Percentiles rank a stretch among this genome's conserved stretches.
These are phyloP conservation scores for Jamesozyma piceae DNA, from an alignment of 805 yeast species.

Conservation along the genomic window DNA sequence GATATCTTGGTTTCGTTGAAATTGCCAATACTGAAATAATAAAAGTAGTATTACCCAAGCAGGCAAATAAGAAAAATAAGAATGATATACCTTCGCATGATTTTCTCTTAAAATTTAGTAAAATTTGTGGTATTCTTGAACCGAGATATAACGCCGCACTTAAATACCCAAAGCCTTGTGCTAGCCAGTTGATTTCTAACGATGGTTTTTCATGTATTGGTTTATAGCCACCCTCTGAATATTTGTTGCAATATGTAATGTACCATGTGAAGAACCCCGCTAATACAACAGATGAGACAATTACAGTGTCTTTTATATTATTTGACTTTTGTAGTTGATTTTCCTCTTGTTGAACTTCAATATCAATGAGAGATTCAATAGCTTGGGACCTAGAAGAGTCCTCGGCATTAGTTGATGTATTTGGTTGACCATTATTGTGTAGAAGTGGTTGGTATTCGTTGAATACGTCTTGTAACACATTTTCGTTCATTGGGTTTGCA, in stretches of 20 bases:
- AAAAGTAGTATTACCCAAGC: conserved; percentile 86
- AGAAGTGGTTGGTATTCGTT: conserved; percentile 28
- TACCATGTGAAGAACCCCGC: conserved; percentile 89
- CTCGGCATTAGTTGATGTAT: conserved; percentile 5
- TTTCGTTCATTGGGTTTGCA: conserved; percentile 73
- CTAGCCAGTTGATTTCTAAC: conserved; percentile 49
- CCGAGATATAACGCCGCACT: conserved; percentile 73
- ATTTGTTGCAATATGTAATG: conserved; percentile 45
- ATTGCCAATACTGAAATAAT: conserved; percentile 76
- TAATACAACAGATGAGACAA: conserved; percentile 57
- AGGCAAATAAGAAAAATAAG: conserved; percentile 88
- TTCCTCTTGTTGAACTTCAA: conserved; percentile 12
- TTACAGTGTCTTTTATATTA: conserved; percentile 32
- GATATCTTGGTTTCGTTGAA: conserved; percentile 57
- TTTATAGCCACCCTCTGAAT: background rate
- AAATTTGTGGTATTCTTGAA: conserved; percentile 85
- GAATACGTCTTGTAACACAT: conserved; percentile 43
- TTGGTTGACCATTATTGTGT: conserved; percentile 2
- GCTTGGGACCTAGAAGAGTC: conserved; percentile 6
- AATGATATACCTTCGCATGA: conserved; percentile 94
- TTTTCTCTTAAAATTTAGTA: conserved; percentile 75
- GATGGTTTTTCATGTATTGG: conserved; percentile 1
- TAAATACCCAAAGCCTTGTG: conserved; percentile 77
- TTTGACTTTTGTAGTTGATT: conserved; percentile 14
- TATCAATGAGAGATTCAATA: conserved; percentile 5